Base-by-base conservation (phyloP, 2,329 filamentous ascomycete species). In the Cadophora gregata region DNA sequence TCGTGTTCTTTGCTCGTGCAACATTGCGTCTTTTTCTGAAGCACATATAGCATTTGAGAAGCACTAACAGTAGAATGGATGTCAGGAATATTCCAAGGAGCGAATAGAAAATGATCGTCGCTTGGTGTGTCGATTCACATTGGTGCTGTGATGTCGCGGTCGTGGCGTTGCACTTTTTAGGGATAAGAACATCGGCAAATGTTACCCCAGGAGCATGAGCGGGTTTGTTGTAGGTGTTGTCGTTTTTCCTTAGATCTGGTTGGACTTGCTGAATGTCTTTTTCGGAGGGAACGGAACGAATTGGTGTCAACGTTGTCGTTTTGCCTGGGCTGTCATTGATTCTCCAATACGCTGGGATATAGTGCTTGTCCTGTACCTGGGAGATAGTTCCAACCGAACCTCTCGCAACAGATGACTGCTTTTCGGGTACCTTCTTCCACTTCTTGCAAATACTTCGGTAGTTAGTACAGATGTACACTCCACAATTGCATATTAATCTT, bases 61-160 rank as follows among this genome's bases (percentile, higher is more conserved):
- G 14, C 8, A 31, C 47, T 25, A 67, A 14, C n/a, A 63, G 19
- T 4, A 63, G 16, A 9, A 51, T 47, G 16, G 31, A 63, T 7
- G 27, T 56, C 2, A 42, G 3, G 14, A 63, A 63, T 19, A 63
- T 42, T 12, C 61, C 61, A 29, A 55, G 24, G 1, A 55, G 19
- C 33, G 61, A 56, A 31, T 56, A 63, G 24, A 63, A 29, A 16
- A 63, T 63, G 33, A 63, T 63, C 16, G 48, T 10, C 14, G 61
- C 48, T 42, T 47, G 36, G 36, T 56, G 50, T 42, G 47, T 56
- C 27, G 61, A 45, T 47, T 56, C 48, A 27, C 61, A 63, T 38
- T 63, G 48, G 38, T 33, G 50, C 19, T 12, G 31, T n/a, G 29
- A n/a, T 16, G 9, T 21, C 24, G 33, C 42, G 36, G 33, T 45